Evolutionary conservation across 2,329 filamentous ascomycete genomes (phyloP).

Genomic region (Penicillium italicum): DNA sequence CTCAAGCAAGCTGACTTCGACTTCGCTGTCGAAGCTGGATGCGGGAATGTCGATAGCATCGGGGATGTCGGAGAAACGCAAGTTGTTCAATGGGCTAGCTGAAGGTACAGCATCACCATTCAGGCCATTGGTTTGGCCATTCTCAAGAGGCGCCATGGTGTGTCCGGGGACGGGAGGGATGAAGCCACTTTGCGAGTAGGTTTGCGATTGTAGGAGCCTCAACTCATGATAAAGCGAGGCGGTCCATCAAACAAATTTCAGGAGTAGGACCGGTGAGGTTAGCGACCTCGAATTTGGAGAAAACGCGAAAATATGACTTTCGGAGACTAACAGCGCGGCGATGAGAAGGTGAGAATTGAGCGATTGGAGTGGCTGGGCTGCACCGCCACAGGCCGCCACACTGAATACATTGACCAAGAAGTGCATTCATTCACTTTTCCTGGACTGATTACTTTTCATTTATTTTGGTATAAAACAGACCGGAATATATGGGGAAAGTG

Average conservation of each 20-base stretch:
- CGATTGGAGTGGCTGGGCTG: constrained; percentile 20
- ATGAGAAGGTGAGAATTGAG: constrained; percentile 15
- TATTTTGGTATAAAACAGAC: neutral
- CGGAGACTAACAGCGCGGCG: constrained; percentile 19
- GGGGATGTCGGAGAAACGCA: constrained; percentile 61
- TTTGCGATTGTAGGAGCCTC: constrained; percentile 18
- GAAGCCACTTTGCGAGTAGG: constrained; percentile 10
- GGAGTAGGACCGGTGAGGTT: constrained; percentile 5
- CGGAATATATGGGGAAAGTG: neutral
- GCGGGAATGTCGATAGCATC: constrained; percentile 63
- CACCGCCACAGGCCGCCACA: constrained; percentile 29
- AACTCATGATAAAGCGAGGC: constrained; percentile 30
- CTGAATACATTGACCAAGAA: neutral
- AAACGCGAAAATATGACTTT: constrained; percentile 20
- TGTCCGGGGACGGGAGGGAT: constrained; percentile 14
- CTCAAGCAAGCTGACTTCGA: constrained; percentile 90
- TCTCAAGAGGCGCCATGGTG: constrained; percentile 51
- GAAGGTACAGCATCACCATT: constrained; percentile 42
- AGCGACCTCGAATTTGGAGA: constrained; percentile 8
- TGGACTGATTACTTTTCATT: neutral
- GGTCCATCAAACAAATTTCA: constrained; percentile 12
- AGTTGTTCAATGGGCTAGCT: constrained; percentile 33
- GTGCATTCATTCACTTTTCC: neutral
- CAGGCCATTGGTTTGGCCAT: constrained; percentile 52
- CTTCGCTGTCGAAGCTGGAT: constrained; percentile 60